Base-by-base conservation (phyloP, 805 yeast genomes). In the Maudiozyma bulderi region DNA sequence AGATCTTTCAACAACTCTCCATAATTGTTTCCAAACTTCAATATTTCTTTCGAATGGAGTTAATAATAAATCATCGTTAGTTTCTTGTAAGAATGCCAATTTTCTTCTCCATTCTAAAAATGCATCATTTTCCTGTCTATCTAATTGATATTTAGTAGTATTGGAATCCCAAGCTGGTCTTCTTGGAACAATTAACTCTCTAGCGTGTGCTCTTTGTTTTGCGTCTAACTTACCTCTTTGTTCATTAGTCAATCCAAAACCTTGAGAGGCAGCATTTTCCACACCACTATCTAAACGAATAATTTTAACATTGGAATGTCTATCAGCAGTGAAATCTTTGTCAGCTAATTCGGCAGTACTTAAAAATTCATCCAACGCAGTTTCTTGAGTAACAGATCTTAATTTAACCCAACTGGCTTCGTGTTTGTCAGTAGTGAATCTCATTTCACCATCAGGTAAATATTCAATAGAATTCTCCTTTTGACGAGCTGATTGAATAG, bases 1-100 rank as follows among this genome's bases (percentile, higher is more conserved):
- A 28, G 93, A 86, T 62, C 98, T 80, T 67, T 93, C 99, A 28
- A 89, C 86, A 42, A 93, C 99, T 70, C 99, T 79, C 99, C 99
- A 93, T 55, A 93, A 73, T 69, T 93, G 99, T 64, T 93, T 82
- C 99, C 99, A 93, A 50, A 93, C 97, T 73, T 91, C 96, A 54
- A 93, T 73, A 65, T 93, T 93, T 72, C 99, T 81, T 72, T 93
- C 99, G 63, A 91, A 93, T 5, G 99, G 99, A 0, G 99, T 93
- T 64, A 93, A 75, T 51, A 90, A 72, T 59, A 93, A 73, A 65
- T 91, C 95, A 14, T 66, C 71, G 55, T 88, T 80, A 57, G 76
- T 77, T 65, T 91, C 95, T 54, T 90, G 95, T 49, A 93, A 72
- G 42, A 75, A 67, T 0, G 99, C 99, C 52, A 93, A 74, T 46